phyloP scores from a whole-genome alignment of 2,329 filamentous ascomycete species.

The Ascochyta viciae-villosae region DNA sequence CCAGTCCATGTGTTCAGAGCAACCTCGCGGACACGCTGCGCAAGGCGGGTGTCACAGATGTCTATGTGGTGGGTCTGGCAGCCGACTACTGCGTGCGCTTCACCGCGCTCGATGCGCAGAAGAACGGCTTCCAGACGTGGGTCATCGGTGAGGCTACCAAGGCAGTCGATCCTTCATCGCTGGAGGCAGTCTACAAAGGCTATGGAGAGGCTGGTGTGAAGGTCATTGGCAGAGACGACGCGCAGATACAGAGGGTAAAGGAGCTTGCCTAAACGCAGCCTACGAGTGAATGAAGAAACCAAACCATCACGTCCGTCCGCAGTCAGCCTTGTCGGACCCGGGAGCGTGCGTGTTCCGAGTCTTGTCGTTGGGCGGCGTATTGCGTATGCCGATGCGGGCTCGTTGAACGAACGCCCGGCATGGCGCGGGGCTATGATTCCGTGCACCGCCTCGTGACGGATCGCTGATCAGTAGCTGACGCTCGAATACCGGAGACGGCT shows the following conservation, averaged over 20 bases:
- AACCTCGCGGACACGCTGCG: slow-evolving; percentile 67
- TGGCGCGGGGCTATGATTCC: slow-evolving; percentile 7
- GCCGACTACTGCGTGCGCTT: slow-evolving; percentile 87
- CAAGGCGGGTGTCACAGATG: slow-evolving; percentile 70
- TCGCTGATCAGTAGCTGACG: slow-evolving; percentile 10
- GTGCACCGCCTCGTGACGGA: slow-evolving; percentile 8
- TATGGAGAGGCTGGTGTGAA: slow-evolving; percentile 67
- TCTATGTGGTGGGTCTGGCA: slow-evolving; percentile 86
- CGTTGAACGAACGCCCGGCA: slow-evolving; percentile 1
- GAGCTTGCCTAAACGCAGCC: slow-evolving; percentile 12
- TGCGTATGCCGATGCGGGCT: not conserved
- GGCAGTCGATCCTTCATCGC: slow-evolving; percentile 69
- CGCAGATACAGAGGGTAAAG: slow-evolving; percentile 62
- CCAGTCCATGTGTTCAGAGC: slow-evolving; percentile 65
- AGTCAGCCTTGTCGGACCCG: slow-evolving; percentile 4
- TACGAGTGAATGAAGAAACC: not conserved
- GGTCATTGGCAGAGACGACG: slow-evolving; percentile 65
- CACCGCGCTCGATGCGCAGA: slow-evolving; percentile 79
- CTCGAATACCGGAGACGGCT: slow-evolving; percentile 2
- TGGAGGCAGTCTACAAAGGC: slow-evolving; percentile 63
- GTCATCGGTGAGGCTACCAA: slow-evolving; percentile 80
- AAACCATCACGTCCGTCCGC: not conserved
- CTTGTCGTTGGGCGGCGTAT: slow-evolving; percentile 20
- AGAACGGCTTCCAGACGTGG: slow-evolving; percentile 77
- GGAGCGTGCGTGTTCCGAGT: slow-evolving; percentile 15